Percentiles rank a stretch among this genome's conserved stretches.
Evolutionary conservation across 805 yeast genomes (phyloP).

Genomic region (Lipomyces sp.): DNA sequence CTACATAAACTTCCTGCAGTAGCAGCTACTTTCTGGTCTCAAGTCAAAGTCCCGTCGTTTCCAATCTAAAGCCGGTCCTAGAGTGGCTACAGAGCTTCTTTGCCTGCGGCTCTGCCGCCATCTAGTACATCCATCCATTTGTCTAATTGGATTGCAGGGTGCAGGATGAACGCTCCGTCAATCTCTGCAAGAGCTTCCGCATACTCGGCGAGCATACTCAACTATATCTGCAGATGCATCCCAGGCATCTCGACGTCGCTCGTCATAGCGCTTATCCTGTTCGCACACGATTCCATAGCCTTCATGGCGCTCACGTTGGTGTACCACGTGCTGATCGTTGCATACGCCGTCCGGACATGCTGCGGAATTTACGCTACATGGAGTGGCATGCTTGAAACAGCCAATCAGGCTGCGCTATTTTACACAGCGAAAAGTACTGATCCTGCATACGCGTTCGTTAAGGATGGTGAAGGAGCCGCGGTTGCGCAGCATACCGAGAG

Average conservation of each 20-base stretch:
- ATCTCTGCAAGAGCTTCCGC: constrained; percentile 10
- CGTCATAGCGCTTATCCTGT: constrained; percentile 12
- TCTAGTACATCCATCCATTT: background rate
- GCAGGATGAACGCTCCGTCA: constrained; percentile 16
- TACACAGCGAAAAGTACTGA: background rate
- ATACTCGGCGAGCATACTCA: background rate
- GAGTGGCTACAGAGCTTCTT: background rate
- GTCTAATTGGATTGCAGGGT: background rate
- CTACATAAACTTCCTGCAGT: too few species aligned
- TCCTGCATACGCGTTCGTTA: background rate
- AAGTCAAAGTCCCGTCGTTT: too few species aligned
- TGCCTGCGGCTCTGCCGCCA: too few species aligned
- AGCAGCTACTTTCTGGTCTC: too few species aligned
- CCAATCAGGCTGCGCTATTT: background rate
- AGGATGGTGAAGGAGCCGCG: background rate
- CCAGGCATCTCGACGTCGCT: constrained; percentile 25
- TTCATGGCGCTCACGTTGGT: constrained; percentile 23
- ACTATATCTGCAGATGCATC: constrained; percentile 13
- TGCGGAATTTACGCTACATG: constrained; percentile 29
- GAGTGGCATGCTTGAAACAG: background rate
- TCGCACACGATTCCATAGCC: background rate
- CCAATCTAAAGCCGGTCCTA: too few species aligned
- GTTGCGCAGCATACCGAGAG: background rate
- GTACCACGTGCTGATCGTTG: constrained; percentile 28
- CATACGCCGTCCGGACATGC: constrained; percentile 30